A percentile compares a stretch with the other conserved stretches of the same genome.
Evolutionary conservation across 2,329 filamentous ascomycete species (phyloP).

Genomic region (Proliferodiscus dingleyae): DNA sequence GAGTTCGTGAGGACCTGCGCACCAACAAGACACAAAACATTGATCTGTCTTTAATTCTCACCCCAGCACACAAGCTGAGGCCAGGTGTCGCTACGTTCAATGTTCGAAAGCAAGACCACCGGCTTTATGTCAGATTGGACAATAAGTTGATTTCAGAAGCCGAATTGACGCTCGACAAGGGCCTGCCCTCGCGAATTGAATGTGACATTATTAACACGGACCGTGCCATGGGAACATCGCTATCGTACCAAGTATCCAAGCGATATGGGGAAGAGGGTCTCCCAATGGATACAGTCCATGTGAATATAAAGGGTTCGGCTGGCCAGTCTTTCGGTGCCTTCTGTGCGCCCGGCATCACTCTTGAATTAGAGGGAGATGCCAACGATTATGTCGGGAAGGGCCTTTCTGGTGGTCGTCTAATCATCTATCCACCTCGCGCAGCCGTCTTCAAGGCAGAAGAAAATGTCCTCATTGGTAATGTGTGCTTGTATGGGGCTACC

Average conservation of each 20-base stretch:
- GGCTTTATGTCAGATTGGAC: slow-evolving; percentile 85
- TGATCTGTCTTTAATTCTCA: slow-evolving; percentile 86
- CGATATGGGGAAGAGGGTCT: slow-evolving; percentile 84
- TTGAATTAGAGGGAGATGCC: slow-evolving; percentile 91
- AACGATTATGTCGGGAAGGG: slow-evolving; percentile 98
- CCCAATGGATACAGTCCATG: slow-evolving; percentile 88
- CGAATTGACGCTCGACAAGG: slow-evolving; percentile 90
- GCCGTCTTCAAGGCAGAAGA: slow-evolving; percentile 95
- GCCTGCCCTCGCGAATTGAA: slow-evolving; percentile 86
- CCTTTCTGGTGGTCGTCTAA: slow-evolving; percentile 85
- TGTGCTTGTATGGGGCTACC: slow-evolving; percentile 92
- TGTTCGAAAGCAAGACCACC: slow-evolving; percentile 94
- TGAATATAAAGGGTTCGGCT: slow-evolving; percentile 93
- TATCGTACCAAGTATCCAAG: slow-evolving; percentile 95
- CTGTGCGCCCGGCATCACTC: slow-evolving; percentile 85
- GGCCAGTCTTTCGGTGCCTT: slow-evolving; percentile 96
- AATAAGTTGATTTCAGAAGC: slow-evolving; percentile 97
- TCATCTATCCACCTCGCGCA: slow-evolving; percentile 85
- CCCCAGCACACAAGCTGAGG: slow-evolving; percentile 90
- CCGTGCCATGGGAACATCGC: slow-evolving; percentile 84
- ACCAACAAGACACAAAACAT: slow-evolving; percentile 89
- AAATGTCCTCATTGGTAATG: slow-evolving; percentile 89
- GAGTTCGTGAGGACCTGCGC: slow-evolving; percentile 81
- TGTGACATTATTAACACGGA: slow-evolving; percentile 97
- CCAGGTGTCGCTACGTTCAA: slow-evolving; percentile 96